Evolutionary conservation across 345 rosid genomes (phyloP).

Genomic region (Lepidium didymum): DNA sequence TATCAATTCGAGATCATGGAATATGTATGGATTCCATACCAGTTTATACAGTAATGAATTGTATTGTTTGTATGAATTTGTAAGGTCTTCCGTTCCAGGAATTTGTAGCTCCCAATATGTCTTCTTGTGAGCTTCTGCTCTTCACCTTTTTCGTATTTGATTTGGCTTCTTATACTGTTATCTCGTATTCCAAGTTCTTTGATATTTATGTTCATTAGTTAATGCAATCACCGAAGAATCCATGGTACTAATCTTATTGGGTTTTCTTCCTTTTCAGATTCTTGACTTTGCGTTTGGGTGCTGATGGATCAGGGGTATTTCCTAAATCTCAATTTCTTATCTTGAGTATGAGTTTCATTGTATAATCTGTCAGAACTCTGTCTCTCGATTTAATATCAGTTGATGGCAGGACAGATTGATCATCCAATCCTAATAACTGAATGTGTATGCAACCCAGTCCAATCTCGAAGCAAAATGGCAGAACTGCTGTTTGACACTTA

Average conservation of each 20-base stretch:
- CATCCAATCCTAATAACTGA: conserved; percentile 92
- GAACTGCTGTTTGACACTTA: conserved; percentile 94
- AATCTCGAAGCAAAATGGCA: conserved; percentile 96
- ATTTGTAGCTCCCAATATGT: background rate
- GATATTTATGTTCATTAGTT: background rate
- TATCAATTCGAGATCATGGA: conserved; percentile 95
- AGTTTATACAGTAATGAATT: background rate
- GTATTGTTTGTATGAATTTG: background rate
- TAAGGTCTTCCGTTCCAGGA: background rate
- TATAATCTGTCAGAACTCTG: conserved; percentile 8
- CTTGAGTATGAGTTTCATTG: conserved; percentile 1
- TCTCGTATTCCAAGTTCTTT: background rate
- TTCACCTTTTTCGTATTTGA: background rate
- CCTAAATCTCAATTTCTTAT: background rate
- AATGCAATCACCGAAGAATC: background rate
- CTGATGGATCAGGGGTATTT: conserved; percentile 67
- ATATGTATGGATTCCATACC: conserved; percentile 47
- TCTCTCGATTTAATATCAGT: conserved; percentile 35
- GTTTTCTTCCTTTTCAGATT: conserved; percentile 39
- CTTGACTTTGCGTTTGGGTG: conserved; percentile 92
- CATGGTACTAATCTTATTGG: background rate
- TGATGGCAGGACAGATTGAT: conserved; percentile 76
- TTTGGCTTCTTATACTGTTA: background rate
- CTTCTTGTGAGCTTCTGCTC: background rate
- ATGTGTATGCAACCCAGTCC: conserved; percentile 87